Base-by-base conservation (phyloP, 2,329 filamentous ascomycete species). In the Rhynchosporium agropyri region DNA sequence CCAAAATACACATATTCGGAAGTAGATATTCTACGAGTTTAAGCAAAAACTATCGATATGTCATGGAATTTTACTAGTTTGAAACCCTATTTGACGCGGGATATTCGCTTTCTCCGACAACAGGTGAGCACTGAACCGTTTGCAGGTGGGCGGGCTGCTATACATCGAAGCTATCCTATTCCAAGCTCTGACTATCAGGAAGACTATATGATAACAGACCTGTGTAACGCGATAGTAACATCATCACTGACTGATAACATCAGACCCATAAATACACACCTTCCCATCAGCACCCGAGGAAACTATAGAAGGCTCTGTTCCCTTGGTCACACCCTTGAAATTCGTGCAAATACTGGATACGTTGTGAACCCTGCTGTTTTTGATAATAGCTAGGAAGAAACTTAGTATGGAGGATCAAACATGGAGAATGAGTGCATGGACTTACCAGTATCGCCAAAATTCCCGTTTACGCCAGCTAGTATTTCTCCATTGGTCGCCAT, bases 391-490 rank as follows among this genome's bases (percentile, higher is more conserved):
- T 54, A 15, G 20, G 3, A 4, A 4, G 6, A 0, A 15, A 75
- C 74, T 58, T 75, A 53, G 51, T 43, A 31, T 28, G 13, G 9
- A 10, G 33, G 33, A 12, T 28, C 15, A 26, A 26, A n/a, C 6
- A 26, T 20, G 20, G 20, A 13, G 1, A 26, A 26, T 1, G 43
- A 29, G n/a, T 15, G 3, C n/a, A 26, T 33, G 43, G 10, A 29
- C 48, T 60, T 54, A 60, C 77, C 51, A 1, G 76, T 79, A 67
- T 81, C 79, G 42, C 79, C 80, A 66, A 79, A 82, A 77, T 82
- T 83, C 63, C 75, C 31, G 38, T 55, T 57, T 7, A 59, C 65
- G 63, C 68, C 68, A 51, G 63, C 66, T 46, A 71, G 50, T 13
- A 58, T 36, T 1, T 45, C 70, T 63, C 80, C 80, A 61, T 75